Evolutionary conservation across 192 early-diverging fungal genomes (phyloP), one percentile per base, ranked within the genome.

Genomic region (Linnemannia exigua): DNA sequence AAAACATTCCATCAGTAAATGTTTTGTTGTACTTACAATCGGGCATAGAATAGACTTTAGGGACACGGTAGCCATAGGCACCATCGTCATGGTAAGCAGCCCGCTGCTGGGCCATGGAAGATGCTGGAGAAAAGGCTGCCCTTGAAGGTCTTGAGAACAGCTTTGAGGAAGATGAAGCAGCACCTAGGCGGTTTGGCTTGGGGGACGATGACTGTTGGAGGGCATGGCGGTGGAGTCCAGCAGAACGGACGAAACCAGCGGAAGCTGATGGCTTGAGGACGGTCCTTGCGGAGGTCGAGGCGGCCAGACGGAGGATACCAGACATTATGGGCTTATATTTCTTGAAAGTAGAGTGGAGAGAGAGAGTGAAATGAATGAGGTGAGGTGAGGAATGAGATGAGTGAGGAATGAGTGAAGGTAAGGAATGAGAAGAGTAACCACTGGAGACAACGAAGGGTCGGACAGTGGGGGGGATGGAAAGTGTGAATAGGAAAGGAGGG

Each of bases 11-110:
- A 22, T 11, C 25, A 20, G 36, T 20, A 17, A 35, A 8, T 37
- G 7, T 31, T 31, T n/a, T n/a, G 41, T 44, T 8, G 19, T 41
- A 91, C 93, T 84, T 87, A 94, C 94, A 99, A 88, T 99, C 97
- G 5, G 93, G 94, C 66, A 95, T 89, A 41, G 88, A 89, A 70
- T 88, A 91, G 36, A 88, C 89, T 28, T 93, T 92, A 52, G 96
- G 95, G 9, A 93, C 91, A n/a, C 98, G 92, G 86, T 95, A 99
- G 16, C 98, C 98, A 82, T 97, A 98, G 4, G 94, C 94, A 58
- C 94, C 94, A 46, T 93, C 91, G 67, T 96, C 94, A 81, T 96
- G 95, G 87, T 97, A 99, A 37, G 48, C 47, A 67, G 79, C 79
- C 1, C 84, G 75, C 63, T 73, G 78, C 61, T 84, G 82, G 63